These are phyloP conservation scores for Diddensiella caesifluorescens DNA, from an alignment of 805 yeast species.

Conservation along the genomic window DNA sequence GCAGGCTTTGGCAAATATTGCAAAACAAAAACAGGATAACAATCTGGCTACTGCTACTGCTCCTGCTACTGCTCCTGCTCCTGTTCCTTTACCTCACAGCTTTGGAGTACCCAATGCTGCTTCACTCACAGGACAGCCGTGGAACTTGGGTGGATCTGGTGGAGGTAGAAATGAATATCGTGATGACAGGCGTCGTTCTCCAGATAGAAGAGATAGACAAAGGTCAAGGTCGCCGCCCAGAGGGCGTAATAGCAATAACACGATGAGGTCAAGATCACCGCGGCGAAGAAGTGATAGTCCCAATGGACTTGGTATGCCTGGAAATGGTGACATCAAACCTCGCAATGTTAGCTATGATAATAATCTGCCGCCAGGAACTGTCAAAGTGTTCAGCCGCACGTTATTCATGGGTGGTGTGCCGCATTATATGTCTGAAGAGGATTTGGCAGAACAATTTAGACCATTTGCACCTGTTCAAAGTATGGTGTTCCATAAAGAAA, in stretches of 20 bases:
- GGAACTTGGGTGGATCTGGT: conserved; percentile 12
- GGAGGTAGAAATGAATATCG: conserved; percentile 12
- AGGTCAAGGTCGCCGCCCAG: conserved; percentile 5
- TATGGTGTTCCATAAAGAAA: conserved; percentile 76
- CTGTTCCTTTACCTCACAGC: conserved; percentile 2
- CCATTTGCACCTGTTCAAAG: conserved; percentile 92
- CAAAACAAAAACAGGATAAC: conserved; percentile 41
- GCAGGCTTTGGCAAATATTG: conserved; percentile 64
- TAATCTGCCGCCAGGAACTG: conserved; percentile 65
- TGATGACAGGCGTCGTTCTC: conserved; percentile 20
- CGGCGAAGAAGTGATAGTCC: conserved; percentile 13
- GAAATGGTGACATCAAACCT: conserved; percentile 1
- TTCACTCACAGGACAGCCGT: conserved; percentile 20
- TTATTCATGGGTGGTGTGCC: conserved; percentile 94
- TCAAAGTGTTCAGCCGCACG: conserved; percentile 84
- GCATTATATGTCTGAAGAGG: conserved; percentile 68
- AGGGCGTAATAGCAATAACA: conserved; percentile 1
- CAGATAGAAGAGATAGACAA: conserved; percentile 6
- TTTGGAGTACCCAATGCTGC: conserved; percentile 8
- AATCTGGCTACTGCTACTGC: conserved; percentile 35
- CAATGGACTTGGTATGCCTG: neutral
- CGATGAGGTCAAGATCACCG: conserved; percentile 6
- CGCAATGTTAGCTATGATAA: conserved; percentile 61
- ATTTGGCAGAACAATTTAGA: conserved; percentile 61
- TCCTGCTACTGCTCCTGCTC: conserved; percentile 10